Percentiles rank a stretch among this genome's conserved stretches.
These are phyloP conservation scores for Rhodotorula kratochvilovae DNA, from an alignment of 768 basidiomycete species.

Conservation along the genomic window DNA sequence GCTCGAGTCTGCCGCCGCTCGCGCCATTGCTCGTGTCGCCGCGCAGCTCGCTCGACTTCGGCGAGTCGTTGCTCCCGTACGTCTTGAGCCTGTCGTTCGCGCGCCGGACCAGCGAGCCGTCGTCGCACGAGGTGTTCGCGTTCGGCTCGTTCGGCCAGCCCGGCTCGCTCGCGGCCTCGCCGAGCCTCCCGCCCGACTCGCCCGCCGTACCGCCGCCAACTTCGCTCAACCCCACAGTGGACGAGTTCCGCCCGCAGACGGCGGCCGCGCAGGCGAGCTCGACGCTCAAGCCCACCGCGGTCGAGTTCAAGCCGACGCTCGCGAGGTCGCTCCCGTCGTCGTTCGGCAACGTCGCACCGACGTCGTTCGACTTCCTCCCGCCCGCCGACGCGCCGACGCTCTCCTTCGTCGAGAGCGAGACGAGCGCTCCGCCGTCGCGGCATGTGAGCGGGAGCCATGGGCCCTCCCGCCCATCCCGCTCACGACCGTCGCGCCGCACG, in stretches of 20 bases:
- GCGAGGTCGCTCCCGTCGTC: not conserved
- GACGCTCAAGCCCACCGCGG: not conserved
- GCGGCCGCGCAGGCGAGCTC: not conserved
- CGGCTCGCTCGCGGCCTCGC: conserved; percentile 9
- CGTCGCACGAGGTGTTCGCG: not conserved
- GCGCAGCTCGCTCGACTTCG: not conserved
- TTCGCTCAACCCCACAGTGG: not conserved
- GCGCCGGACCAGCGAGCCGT: not conserved
- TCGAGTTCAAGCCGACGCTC: not conserved
- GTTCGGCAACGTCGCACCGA: not conserved
- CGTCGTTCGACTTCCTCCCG: conserved; percentile 8
- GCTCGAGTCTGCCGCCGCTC: not conserved
- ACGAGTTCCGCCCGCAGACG: not conserved
- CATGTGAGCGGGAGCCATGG: conserved; percentile 7
- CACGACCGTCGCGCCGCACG: not conserved
- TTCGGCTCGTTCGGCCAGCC: conserved; percentile 8
- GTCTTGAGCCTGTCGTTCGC: not conserved
- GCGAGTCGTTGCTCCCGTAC: not conserved
- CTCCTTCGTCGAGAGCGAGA: not conserved
- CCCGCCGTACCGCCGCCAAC: not conserved
- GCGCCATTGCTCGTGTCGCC: not conserved
- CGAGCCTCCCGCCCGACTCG: not conserved
- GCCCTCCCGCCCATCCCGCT: conserved; percentile 29
- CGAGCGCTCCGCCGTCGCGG: not conserved
- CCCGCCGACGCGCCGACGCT: not conserved